These are phyloP conservation scores for Pleurotus giganteus DNA, from an alignment of 768 basidiomycete genomes.

Conservation along the genomic window DNA sequence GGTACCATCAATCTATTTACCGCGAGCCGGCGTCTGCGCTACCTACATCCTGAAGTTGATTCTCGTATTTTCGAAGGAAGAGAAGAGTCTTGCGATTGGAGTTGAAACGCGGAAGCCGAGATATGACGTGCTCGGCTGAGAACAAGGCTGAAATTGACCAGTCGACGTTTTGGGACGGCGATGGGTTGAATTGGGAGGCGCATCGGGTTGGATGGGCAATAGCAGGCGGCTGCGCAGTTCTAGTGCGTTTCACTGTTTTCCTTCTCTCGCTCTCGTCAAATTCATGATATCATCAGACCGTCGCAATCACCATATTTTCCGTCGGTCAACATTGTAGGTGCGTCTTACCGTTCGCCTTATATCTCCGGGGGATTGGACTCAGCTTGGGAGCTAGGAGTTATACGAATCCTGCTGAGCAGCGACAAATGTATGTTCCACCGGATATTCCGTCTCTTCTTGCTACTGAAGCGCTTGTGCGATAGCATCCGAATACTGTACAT, in stretches of 20 bases:
- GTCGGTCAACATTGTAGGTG: constrained; percentile 66
- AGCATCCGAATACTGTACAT: constrained; percentile 82
- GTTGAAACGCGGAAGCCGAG: too few relatives aligned
- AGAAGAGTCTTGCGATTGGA: too few relatives aligned
- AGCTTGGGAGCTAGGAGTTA: constrained; percentile 59
- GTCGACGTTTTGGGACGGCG: constrained; percentile 50
- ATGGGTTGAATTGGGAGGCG: constrained; percentile 44
- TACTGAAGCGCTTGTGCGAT: constrained; percentile 2
- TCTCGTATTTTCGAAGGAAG: too few relatives aligned
- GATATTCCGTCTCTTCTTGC: background rate
- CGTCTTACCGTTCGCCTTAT: constrained; percentile 16
- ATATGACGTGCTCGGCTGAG: constrained; percentile 45
- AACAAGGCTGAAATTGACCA: constrained; percentile 53
- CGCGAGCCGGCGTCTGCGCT: too few relatives aligned
- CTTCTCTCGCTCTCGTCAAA: constrained; percentile 33
- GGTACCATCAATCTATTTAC: too few relatives aligned
- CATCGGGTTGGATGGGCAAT: constrained; percentile 66
- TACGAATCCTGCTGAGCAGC: constrained; percentile 67
- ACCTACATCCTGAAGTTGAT: too few relatives aligned
- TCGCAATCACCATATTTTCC: constrained; percentile 55
- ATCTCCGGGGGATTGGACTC: background rate
- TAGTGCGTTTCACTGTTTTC: constrained; percentile 35
- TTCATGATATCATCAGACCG: constrained; percentile 39
- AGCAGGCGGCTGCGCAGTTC: constrained; percentile 48
- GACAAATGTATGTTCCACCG: constrained; percentile 59